Base-by-base conservation (phyloP, 2,329 filamentous ascomycete species). In the Sarocladium oryzae region DNA sequence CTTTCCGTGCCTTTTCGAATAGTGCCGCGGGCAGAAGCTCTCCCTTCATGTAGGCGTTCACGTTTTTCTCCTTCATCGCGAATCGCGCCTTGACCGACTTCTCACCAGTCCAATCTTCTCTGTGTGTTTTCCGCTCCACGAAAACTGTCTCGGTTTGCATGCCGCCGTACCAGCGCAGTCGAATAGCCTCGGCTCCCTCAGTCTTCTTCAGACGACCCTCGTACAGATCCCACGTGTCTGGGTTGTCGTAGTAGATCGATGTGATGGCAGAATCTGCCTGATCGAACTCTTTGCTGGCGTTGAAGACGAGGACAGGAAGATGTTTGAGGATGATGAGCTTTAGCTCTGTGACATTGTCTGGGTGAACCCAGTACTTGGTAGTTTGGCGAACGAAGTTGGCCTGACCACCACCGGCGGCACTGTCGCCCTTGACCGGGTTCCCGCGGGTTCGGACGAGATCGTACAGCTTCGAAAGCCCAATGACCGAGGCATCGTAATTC, bases 321-420 rank as follows among this genome's bases (percentile, higher is more conserved):
- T 99, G 93, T 75, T 99, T 97, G 50, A 99, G 76, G 63, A 99
- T 91, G 64, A 99, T 92, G 67, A 99, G 84, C 75, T 99, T 99
- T 55, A 99, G 72, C 72, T 99, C 93, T 4, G 93, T 97, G 60
- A 99, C 93, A 64, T 99, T 99, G 69, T 97, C 93, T 2, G 88
- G 89, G 64, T 99, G 93, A 41, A 99, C 93, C 93, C 93, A 99
- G 74, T 99, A 99, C 70, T 99, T 99, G 28, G 93, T 99, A 1
- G 93, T 99, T 65, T 97, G 89, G 54, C 93, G 88, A 55, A 99
- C 84, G 64, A 99, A 99, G 75, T 87, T 97, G 64, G 91, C 92
- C 69, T 99, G 93, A 56, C 80, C 82, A 51, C 92, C 93, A 60
- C 93, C 93, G 15, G 93, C 93, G 7, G 91, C 76, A 58, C 89